phyloP scores from a whole-genome alignment of 176 grass and related monocot species.

The Avena eriantha region DNA sequence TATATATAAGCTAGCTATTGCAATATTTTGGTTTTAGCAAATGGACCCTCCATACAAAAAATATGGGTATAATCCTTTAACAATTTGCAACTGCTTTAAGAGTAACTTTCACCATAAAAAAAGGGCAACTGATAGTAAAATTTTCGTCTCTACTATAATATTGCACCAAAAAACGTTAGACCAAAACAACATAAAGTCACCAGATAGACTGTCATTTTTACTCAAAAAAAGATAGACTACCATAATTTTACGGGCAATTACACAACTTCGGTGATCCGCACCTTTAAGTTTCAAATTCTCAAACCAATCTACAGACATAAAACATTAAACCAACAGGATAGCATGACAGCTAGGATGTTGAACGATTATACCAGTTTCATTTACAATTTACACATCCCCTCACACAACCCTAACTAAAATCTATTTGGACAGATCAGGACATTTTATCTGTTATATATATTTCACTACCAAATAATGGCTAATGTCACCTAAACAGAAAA shows the following conservation, averaged over 20 bases:
- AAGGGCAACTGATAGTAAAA: no score
- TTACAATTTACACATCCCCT: slow-evolving; percentile 44
- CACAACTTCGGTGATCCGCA: neutral
- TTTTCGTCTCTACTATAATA: neutral
- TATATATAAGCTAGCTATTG: no score
- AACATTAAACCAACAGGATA: neutral
- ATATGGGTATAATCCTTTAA: no score
- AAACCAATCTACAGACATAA: neutral
- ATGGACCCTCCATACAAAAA: no score
- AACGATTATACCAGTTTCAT: slow-evolving; percentile 18
- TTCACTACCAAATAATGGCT: slow-evolving; percentile 38
- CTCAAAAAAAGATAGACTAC: neutral
- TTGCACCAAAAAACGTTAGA: no score
- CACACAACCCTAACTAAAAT: slow-evolving; percentile 34
- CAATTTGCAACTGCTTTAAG: no score
- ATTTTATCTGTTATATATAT: slow-evolving; percentile 32
- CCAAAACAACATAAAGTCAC: no score
- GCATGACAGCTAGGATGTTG: neutral
- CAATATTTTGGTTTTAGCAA: no score
- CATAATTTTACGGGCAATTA: neutral
- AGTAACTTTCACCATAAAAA: no score
- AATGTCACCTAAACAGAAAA: slow-evolving; percentile 11
- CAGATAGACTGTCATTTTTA: no score
- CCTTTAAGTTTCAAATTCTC: neutral
- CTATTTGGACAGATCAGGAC: slow-evolving; percentile 27